These are phyloP conservation scores for Isoetes taiwanensis DNA, from an alignment of 75 land plant genomes.

Conservation along the genomic window DNA sequence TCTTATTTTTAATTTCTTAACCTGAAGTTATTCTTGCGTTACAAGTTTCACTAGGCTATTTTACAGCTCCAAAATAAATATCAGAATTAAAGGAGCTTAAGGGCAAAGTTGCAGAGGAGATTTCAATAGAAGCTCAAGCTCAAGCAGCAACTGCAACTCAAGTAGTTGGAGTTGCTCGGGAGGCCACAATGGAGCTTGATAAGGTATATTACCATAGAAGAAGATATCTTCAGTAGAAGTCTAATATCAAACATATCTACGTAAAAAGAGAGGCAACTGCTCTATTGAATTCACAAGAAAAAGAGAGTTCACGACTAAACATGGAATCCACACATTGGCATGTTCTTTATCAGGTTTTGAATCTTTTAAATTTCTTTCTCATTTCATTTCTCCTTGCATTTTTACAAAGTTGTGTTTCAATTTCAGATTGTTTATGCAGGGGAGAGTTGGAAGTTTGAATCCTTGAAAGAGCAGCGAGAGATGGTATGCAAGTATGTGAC, in stretches of 20 bases:
- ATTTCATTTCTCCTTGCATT: not conserved
- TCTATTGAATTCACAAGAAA: constrained; percentile 19
- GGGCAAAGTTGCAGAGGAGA: constrained; percentile 16
- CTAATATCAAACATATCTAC: constrained; percentile 6
- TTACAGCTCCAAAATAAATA: not conserved
- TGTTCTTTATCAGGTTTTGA: constrained; percentile 20
- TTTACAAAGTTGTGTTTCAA: too few species aligned
- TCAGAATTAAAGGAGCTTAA: constrained; percentile 16
- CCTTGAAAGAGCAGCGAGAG: constrained; percentile 13
- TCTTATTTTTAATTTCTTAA: too few species aligned
- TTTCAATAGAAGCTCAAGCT: constrained; percentile 12
- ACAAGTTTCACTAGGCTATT: too few species aligned
- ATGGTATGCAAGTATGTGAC: too few species aligned
- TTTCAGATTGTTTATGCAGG: constrained; percentile 15
- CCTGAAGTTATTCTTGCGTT: too few species aligned
- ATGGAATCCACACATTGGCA: constrained; percentile 21
- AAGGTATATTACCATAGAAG: constrained; percentile 9
- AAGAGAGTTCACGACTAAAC: constrained; percentile 19
- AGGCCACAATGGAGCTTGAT: constrained; percentile 30
- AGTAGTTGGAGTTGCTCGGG: constrained; percentile 22
- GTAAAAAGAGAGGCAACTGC: constrained; percentile 24
- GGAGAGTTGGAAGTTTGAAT: constrained; percentile 13
- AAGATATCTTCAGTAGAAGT: not conserved
- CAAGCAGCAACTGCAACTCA: constrained; percentile 21
- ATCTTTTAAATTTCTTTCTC: not conserved